Percentiles rank a stretch among this genome's conserved stretches.
phyloP scores from a whole-genome alignment of 495 filamentous ascomycete species.

The Penicillium steckii region DNA sequence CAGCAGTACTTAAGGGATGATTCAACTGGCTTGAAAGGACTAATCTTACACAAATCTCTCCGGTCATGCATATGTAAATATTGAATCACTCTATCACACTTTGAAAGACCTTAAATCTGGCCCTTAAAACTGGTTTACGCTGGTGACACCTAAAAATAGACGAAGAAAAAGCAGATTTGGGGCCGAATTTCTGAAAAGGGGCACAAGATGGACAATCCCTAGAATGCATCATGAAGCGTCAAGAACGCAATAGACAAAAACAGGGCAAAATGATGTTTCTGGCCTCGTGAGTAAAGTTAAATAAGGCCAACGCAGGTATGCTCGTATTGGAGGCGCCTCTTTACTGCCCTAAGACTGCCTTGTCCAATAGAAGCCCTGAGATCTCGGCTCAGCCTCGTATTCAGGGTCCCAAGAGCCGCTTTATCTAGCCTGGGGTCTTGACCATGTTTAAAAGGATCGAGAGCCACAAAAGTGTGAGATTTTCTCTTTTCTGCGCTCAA shows the following conservation, averaged over 20 bases:
- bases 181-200: not conserved
- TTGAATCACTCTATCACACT: not conserved
- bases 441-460: not conserved
- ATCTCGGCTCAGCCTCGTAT: conserved; percentile 7
- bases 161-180: not conserved
- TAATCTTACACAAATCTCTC: not conserved
- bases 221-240: not conserved
- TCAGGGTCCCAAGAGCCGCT: conserved; percentile 10
- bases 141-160: not conserved
- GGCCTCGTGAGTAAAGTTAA: not conserved
- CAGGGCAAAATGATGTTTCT: not conserved
- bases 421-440: not conserved
- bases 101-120: not conserved
- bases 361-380: not conserved
- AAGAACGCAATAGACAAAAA: not conserved
- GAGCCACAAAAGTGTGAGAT: not conserved
- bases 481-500: not conserved
- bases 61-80: not conserved
- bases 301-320: not conserved
- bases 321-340: conserved; percentile 9
- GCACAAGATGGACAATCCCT: not conserved
- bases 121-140: not conserved
- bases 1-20: not conserved
- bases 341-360: not conserved
- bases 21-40: not conserved